Evolutionary conservation across 306 rosid species (phyloP).

Genomic region (Glycyrrhiza uralensis): DNA sequence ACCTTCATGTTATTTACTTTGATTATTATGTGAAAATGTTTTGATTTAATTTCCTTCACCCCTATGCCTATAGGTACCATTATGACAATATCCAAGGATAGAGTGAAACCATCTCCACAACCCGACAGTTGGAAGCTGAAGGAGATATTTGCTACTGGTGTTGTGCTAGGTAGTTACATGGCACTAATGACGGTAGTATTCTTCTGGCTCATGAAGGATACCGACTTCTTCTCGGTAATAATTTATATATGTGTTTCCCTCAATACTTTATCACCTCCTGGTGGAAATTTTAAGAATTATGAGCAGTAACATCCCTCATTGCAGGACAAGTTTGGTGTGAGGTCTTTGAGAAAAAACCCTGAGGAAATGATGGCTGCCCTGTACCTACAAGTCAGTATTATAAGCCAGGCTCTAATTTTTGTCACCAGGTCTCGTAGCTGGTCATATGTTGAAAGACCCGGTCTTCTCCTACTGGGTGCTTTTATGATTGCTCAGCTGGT

Average conservation of each 20-base stretch:
- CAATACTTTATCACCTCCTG: not conserved
- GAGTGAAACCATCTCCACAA: constrained; percentile 92
- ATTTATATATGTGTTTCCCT: not conserved
- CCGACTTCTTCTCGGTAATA: constrained; percentile 74
- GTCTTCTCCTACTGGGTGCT: constrained; percentile 82
- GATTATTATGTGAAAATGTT: not conserved
- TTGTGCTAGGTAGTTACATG: constrained; percentile 94
- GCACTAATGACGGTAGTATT: constrained; percentile 94
- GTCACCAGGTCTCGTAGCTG: constrained; percentile 98
- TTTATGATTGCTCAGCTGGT: constrained; percentile 91
- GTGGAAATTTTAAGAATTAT: not conserved
- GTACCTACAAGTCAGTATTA: constrained; percentile 97
- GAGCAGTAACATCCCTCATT: constrained; percentile 11
- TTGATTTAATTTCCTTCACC: constrained; percentile 21
- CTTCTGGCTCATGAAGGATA: constrained; percentile 75
- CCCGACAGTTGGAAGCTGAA: constrained; percentile 97
- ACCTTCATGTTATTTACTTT: constrained; percentile 1
- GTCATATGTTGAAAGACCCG: constrained; percentile 89
- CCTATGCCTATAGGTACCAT: constrained; percentile 64
- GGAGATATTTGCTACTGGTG: constrained; percentile 96
- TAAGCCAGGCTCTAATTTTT: constrained; percentile 93
- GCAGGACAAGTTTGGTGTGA: constrained; percentile 63
- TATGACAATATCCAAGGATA: constrained; percentile 96
- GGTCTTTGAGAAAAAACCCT: constrained; percentile 18
- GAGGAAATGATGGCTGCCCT: constrained; percentile 93